phyloP scores from a whole-genome alignment of 352 stramenopile genomes.

The Salisapilia sapeloensis region DNA sequence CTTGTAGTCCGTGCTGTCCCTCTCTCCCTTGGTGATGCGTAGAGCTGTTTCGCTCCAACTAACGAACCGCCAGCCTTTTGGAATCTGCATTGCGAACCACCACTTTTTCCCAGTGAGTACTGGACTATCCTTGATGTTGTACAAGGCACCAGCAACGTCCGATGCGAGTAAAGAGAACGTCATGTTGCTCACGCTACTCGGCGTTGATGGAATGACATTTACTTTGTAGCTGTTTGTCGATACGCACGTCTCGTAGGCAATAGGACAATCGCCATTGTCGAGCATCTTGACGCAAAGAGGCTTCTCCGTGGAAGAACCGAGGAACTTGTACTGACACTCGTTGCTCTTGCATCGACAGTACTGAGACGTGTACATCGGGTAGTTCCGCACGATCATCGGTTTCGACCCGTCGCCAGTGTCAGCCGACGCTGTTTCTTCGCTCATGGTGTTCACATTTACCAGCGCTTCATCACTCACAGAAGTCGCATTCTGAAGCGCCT shows the following conservation, averaged over 20 bases:
- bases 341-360: slow-evolving; percentile 47
- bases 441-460: too few species aligned
- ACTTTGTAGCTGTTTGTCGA: slow-evolving; percentile 62
- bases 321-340: slow-evolving; percentile 58
- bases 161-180: slow-evolving; percentile 53
- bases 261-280: slow-evolving; percentile 27
- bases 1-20: slow-evolving; percentile 10
- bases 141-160: slow-evolving; percentile 50
- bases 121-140: slow-evolving; percentile 43
- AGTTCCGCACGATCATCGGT: slow-evolving; percentile 3
- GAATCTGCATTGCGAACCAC: slow-evolving; percentile 58
- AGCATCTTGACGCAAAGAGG: slow-evolving; percentile 27
- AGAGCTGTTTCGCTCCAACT: slow-evolving; percentile 36
- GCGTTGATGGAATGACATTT: slow-evolving; percentile 24
- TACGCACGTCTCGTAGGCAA: slow-evolving; percentile 45
- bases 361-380: slow-evolving; percentile 28
- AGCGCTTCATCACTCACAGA: too few species aligned
- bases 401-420: slow-evolving; percentile 3
- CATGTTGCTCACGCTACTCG: slow-evolving; percentile 42
- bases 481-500: too few species aligned
- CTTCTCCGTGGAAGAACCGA: slow-evolving; percentile 14
- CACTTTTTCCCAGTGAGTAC: slow-evolving; percentile 25
- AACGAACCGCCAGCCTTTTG: slow-evolving; percentile 48
- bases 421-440: neutral
- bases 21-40: slow-evolving; percentile 17